Evolutionary conservation across 2,329 filamentous ascomycete species (phyloP), one percentile per base, ranked within the genome.

Genomic region (Tolypocladium guangdongense): DNA sequence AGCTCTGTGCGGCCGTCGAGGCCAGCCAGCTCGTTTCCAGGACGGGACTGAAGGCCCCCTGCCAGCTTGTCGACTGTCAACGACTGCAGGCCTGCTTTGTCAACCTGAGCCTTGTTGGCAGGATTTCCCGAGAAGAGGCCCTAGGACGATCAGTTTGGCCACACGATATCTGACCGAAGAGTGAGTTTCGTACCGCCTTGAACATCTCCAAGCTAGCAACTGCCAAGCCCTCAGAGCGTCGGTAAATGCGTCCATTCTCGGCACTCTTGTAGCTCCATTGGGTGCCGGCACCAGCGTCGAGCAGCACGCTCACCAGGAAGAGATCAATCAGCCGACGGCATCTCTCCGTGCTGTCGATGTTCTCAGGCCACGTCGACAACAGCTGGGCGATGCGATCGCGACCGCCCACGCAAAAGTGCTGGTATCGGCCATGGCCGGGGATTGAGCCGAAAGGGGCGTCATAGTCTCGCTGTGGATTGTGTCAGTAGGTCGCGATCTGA

Each of bases 231-330:
- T 96, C 93, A 56, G 90, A 96, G 50, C 93, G 83, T 51, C 83
- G 78, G 70, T 92, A 97, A 41, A 87, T 70, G 57, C 84, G 86
- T 54, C 88, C 90, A 58, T 90, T 95, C 65, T 95, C 90, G 58
- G 85, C 85, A 66, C 90, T 95, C 74, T 88, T 93, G 74, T 96
- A 99, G 60, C 84, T 86, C 93, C 93, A 99, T 59, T 83, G 80
- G 3, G 84, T 92, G 41, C 93, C 93, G 2, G 93, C 90, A 41
- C 93, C 93, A 5, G 93, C 89, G 65, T 95, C 88, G 10, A 95
- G 78, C 50, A 95, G 74, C 8, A 93, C 88, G 50, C 88, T 92
- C 57, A 93, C 66, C 43, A 90, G 73, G 71, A 90, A 91, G 37
- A 92, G 77, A 61, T 91, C 88, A 55, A 92, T 78, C 57, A 92